Percentiles rank a stretch among this genome's conserved stretches.
phyloP scores from a whole-genome alignment of 2,329 filamentous ascomycete genomes.

The Dactylellina cionopaga region DNA sequence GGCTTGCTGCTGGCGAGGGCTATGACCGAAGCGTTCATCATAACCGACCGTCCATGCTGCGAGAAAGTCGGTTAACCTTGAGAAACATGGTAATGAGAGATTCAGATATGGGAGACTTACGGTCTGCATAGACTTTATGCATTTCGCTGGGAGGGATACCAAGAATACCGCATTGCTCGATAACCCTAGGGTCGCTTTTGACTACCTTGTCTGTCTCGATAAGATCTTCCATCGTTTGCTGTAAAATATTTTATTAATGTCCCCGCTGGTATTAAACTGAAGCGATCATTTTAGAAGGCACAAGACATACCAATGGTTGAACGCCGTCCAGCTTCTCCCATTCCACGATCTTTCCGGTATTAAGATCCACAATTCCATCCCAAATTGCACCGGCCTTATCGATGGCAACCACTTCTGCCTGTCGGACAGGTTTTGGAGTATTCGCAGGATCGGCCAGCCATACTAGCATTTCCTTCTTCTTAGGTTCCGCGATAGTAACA shows the following conservation, averaged over 20 bases:
- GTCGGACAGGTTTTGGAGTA: constrained; percentile 71
- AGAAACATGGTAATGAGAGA: background rate
- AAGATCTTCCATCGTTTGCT: constrained; percentile 92
- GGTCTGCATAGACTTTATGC: constrained; percentile 95
- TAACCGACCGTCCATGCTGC: constrained; percentile 91
- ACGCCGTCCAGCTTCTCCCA: constrained; percentile 81
- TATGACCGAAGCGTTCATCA: constrained; percentile 85
- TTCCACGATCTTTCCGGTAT: constrained; percentile 71
- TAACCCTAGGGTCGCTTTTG: constrained; percentile 82
- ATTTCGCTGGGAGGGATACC: constrained; percentile 85
- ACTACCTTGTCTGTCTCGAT: constrained; percentile 79
- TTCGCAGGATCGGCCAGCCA: constrained; percentile 76
- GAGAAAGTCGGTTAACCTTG: background rate
- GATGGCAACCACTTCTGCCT: constrained; percentile 86
- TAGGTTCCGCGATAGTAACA: constrained; percentile 83
- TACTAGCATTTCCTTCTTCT: constrained; percentile 81
- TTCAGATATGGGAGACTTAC: constrained; percentile 62
- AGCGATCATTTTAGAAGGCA: background rate
- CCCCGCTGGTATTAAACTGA: background rate
- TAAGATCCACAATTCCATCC: constrained; percentile 81
- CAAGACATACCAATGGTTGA: constrained; percentile 75
- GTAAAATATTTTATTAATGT: constrained; percentile 1
- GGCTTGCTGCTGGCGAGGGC: constrained; percentile 84
- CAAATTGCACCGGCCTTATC: constrained; percentile 80
- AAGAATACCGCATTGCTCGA: constrained; percentile 85